Evolutionary conservation across 345 rosid genomes (phyloP), one percentile per base, ranked within the genome.

Genomic region (Firmiana major): DNA sequence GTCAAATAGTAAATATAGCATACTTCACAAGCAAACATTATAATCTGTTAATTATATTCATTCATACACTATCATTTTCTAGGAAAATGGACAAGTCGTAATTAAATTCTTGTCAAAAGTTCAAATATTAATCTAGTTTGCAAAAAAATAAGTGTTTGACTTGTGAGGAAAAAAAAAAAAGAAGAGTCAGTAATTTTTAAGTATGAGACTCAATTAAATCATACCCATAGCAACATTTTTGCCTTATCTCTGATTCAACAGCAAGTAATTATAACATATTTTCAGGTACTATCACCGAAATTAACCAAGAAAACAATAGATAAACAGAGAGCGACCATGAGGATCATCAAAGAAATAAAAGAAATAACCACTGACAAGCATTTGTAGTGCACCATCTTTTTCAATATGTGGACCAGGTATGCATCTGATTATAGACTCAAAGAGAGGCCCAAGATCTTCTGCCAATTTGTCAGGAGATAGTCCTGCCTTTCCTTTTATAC

Each of bases 371-470:
- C 99, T 95, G 70, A 95, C 99, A 87, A 95, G 98, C 98, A 95
- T 87, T 90, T 95, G 99, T 80, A 95, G 94, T 74, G 96, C 89
- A 75, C 99, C 98, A 79, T 95, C 97, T 87, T 90, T 93, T 54
- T 89, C 86, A 77, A 95, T 93, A 67, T 77, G 83, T 46, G 99
- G 99, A 75, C 98, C 99, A 74, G 97, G 99, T 79, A 95, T 94
- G 90, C 98, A 92, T 92, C 99, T 89, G 83, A 93, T 87, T 63
- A 95, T 85, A 70, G 96, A 70, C 82, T 95, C 98, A 63, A 95
- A 95, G 59, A 93, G 94, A 46, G 99, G 94, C 67, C 98, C 97
- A 63, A 95, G 94, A 81, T 93, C 99, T 9, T 93, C 98, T 31
- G 93, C 86, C 86, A 95, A 90, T 79, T 87, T 85, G 55, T 92